Conservation (phyloP, 2,329 filamentous ascomycete species). For the Phialophora tarda region DNA sequence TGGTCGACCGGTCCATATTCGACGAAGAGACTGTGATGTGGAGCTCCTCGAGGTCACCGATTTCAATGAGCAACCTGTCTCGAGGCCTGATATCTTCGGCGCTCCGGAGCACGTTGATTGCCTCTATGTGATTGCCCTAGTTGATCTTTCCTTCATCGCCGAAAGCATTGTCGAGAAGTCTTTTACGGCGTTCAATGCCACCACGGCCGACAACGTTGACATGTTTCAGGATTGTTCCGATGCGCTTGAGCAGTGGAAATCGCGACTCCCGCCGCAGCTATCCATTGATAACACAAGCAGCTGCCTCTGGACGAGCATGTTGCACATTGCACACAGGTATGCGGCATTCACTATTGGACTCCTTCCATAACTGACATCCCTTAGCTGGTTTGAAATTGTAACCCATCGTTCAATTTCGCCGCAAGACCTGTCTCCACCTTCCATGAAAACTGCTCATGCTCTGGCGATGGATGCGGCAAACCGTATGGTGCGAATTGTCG, state of each 20-base stretch:
- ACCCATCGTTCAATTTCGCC: conserved; percentile 32
- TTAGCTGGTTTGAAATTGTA: conserved; percentile 34
- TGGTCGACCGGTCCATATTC: conserved; percentile 41
- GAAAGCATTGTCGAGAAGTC: conserved; percentile 31
- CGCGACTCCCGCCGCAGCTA: conserved; percentile 25
- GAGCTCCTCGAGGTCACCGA: conserved; percentile 37
- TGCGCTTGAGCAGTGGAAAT: conserved; percentile 30
- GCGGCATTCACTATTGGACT: neutral
- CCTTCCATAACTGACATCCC: conserved; percentile 7
- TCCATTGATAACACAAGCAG: conserved; percentile 22
- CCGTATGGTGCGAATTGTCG: conserved; percentile 36
- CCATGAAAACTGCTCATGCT: conserved; percentile 30
- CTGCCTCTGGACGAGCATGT: conserved; percentile 34
- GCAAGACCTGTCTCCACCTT: conserved; percentile 31
- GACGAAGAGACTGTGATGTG: conserved; percentile 41
- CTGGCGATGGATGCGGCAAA: conserved; percentile 36
- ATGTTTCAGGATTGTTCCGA: conserved; percentile 34
- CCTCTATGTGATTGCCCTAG: conserved; percentile 33
- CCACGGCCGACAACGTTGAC: conserved; percentile 24
- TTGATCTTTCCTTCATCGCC: conserved; percentile 31
- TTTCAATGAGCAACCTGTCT: conserved; percentile 35
- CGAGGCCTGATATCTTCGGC: conserved; percentile 27
- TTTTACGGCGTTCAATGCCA: conserved; percentile 33
- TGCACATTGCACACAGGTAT: conserved; percentile 33
- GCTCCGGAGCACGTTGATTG: conserved; percentile 25